These are phyloP conservation scores for Myotisia sp. DNA, from an alignment of 2,329 filamentous ascomycete genomes.

Conservation along the genomic window DNA sequence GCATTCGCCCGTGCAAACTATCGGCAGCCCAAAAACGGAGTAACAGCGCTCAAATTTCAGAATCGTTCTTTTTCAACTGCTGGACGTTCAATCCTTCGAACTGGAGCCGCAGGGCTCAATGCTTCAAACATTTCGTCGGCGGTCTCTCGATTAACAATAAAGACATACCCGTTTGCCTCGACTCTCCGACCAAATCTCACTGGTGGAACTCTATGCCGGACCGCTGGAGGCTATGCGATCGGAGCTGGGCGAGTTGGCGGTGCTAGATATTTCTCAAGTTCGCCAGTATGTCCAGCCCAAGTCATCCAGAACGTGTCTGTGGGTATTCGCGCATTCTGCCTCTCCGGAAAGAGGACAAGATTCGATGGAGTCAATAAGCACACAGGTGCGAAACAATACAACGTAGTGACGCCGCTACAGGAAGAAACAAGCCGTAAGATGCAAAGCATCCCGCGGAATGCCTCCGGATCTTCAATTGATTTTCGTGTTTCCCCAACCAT, in stretches of 20 bases:
- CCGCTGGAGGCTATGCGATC: slow-evolving; percentile 73
- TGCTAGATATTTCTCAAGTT: slow-evolving; percentile 78
- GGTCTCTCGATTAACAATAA: slow-evolving; percentile 51
- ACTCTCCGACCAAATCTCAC: slow-evolving; percentile 85
- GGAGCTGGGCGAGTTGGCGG: slow-evolving; percentile 57
- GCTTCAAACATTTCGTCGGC: slow-evolving; percentile 43
- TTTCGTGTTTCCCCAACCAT: slow-evolving; percentile 81
- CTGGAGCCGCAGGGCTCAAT: slow-evolving; percentile 40
- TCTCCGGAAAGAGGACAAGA: slow-evolving; percentile 77
- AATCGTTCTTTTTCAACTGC: slow-evolving; percentile 51
- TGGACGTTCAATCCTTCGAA: slow-evolving; percentile 30
- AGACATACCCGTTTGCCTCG: slow-evolving; percentile 75
- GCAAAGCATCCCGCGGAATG: slow-evolving; percentile 36
- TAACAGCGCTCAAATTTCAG: slow-evolving; percentile 47
- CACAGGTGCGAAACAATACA: slow-evolving; percentile 65
- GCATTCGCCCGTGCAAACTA: slow-evolving; percentile 43
- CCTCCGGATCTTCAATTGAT: slow-evolving; percentile 70
- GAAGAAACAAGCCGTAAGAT: slow-evolving; percentile 58
- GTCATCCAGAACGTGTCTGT: slow-evolving; percentile 92
- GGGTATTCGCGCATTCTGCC: slow-evolving; percentile 77
- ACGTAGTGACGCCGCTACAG: slow-evolving; percentile 58
- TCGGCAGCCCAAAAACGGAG: slow-evolving; percentile 46
- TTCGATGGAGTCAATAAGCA: slow-evolving; percentile 60
- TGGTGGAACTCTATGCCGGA: slow-evolving; percentile 68
- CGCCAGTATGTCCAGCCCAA: slow-evolving; percentile 69